A percentile compares a stretch with the other conserved stretches of the same genome.
Conservation (phyloP, 805 yeast genomes). For the Candida jianshihensis region DNA sequence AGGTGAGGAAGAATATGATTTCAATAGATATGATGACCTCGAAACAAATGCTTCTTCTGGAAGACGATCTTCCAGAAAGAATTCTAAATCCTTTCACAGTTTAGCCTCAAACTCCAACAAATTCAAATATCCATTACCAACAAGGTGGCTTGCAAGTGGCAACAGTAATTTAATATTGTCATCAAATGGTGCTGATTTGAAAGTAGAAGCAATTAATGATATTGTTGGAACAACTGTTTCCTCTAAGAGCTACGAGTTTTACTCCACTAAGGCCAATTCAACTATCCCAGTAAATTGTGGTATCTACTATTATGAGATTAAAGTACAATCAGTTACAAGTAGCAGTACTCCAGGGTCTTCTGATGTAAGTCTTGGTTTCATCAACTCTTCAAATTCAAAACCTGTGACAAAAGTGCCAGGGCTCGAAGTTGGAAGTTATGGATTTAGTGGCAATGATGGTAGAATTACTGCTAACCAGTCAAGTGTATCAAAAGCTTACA, state of each 20-base stretch:
- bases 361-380: constrained; percentile 40
- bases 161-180: constrained; percentile 4
- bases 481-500: constrained; percentile 29
- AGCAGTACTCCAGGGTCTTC: constrained; percentile 21
- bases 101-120: constrained; percentile 1
- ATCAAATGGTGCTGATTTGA: constrained; percentile 10
- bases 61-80: constrained; percentile 18
- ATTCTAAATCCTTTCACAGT: constrained; percentile 13
- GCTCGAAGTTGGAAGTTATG: constrained; percentile 40
- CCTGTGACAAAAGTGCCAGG: constrained; percentile 37
- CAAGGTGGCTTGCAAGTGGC: constrained; percentile 11
- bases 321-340: constrained; percentile 28
- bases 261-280: constrained; percentile 26
- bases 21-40: background rate
- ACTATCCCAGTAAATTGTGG: constrained; percentile 35
- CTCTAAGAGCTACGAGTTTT: constrained; percentile 12
- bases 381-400: constrained; percentile 24
- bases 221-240: constrained; percentile 1
- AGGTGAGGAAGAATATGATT: background rate
- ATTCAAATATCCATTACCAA: constrained; percentile 15
- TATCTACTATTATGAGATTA: constrained; percentile 46
- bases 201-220: constrained; percentile 6
- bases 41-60: constrained; percentile 5
- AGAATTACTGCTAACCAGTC: constrained; percentile 31
- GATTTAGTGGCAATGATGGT: constrained; percentile 49